Evolutionary conservation across 805 yeast genomes (phyloP).

Genomic region (Clavispora phyllophila): DNA sequence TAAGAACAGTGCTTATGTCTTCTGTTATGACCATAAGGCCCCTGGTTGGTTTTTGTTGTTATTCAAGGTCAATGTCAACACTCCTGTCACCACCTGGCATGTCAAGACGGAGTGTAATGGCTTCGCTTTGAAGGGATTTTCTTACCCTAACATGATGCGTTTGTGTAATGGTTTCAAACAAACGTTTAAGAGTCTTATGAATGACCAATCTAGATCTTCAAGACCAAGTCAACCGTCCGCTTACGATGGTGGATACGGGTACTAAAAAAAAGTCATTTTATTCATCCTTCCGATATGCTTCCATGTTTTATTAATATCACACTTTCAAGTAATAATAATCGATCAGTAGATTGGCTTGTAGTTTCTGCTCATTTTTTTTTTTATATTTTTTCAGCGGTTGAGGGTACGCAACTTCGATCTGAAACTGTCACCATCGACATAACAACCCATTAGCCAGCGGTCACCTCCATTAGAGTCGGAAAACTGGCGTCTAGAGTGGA

Average conservation of each 20-base stretch:
- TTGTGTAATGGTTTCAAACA: constrained; percentile 95
- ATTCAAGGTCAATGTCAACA: constrained; percentile 72
- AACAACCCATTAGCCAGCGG: constrained; percentile 75
- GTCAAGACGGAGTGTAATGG: constrained; percentile 90
- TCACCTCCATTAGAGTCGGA: constrained; percentile 42
- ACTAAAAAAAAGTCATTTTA: constrained; percentile 3
- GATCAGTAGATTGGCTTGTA: background rate
- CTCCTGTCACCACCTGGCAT: constrained; percentile 77
- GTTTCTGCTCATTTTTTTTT: no score
- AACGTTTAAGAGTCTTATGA: constrained; percentile 34
- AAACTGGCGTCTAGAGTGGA: constrained; percentile 55
- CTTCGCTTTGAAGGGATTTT: constrained; percentile 68
- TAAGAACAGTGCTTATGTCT: constrained; percentile 82
- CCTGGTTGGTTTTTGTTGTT: constrained; percentile 93
- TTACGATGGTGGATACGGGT: constrained; percentile 8
- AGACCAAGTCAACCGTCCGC: constrained; percentile 3
- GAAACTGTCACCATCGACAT: constrained; percentile 66
- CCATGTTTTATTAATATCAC: background rate
- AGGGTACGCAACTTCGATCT: constrained; percentile 45
- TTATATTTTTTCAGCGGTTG: background rate
- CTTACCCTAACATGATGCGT: constrained; percentile 83
- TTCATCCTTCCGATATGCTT: background rate
- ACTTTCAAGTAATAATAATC: background rate
- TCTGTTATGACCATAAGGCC: constrained; percentile 80
- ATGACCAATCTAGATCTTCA: constrained; percentile 13